Evolutionary conservation across 2,329 filamentous ascomycete species (phyloP), one percentile per base, ranked within the genome.

Genomic region (Xylaria polymorpha): DNA sequence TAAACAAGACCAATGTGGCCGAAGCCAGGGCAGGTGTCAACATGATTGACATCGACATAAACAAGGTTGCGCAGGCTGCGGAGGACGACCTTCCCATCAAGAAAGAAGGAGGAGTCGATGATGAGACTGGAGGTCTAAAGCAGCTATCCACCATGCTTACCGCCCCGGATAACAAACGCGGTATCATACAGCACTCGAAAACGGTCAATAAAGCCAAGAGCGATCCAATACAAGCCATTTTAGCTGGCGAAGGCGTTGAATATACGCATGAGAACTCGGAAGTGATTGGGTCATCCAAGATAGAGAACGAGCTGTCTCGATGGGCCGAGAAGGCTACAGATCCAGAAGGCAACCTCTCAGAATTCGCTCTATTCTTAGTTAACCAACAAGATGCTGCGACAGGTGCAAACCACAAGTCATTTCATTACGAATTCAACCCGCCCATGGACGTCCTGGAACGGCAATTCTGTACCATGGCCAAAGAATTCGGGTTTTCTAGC

Each of bases 261-360:
- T 99, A 99, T 79, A 97, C 94, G 0, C 96, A 99, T 77, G 92
- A 98, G 74, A 99, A 99, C 78, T 94, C 93, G 1, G 94, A 99
- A 80, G 94, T 99, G 15, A 89, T 99, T 66, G 96, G 96, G 12
- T 91, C 93, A 0, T 96, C 92, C n/a, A 93, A 92, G 74, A 87
- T 98, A n/a, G 96, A 99, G 81, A 91, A 92, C 71, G 88, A 91
- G 66, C 87, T 99, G 5, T 94, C 92, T 55, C 90, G 90, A 22
- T 89, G 88, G 50, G 96, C 95, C 4, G 89, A 91, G 76, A 85
- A 91, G 76, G 83, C 84, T 0, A 85, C 84, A 3, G 67, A 74
- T 59, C 67, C 76, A 66, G 83, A 86, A 69, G 67, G 84, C 2
- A 84, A 86, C 25, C 85, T 85, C 10, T 85, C 84, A 1, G 83